Evolutionary conservation across 2,329 filamentous ascomycete genomes (phyloP), one percentile per base, ranked within the genome.

Genomic region (Penicillium glabrum): DNA sequence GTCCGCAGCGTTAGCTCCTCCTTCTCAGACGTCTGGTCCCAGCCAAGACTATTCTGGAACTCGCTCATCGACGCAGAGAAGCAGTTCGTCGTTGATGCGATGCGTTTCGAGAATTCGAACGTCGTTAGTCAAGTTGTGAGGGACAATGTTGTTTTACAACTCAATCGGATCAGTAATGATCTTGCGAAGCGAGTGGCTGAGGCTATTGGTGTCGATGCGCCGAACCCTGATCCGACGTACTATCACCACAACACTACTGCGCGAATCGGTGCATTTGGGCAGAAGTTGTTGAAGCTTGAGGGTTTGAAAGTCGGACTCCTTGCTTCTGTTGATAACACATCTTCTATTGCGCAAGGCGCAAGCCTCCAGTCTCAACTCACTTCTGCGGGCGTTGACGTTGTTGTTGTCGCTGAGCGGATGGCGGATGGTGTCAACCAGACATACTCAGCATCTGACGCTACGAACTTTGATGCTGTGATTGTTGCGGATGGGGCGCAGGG

Each of bases 1-100:
- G 72, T 82, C 2, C 84, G 88, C 47, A 77, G 77, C 14, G 77
- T 83, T 19, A 85, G 86, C n/a, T 75, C 80, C 0, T 87, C 85
- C 1, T 90, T 91, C 69, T 72, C 81, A n/a, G 87, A 91, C 67
- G 85, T 86, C 69, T 91, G 87, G 87, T 85, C 83, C 3, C 89
- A 91, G 69, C 83, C 87, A 0, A 83, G 88, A 1, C 79, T 91
- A 13, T 90, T 91, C 76, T 90, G 83, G 80, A 91, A 91, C 80
- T 90, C 87, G 0, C 77, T 91, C 49, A 77, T 81, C 1, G 78
- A 81, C 1, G 79, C 80, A 0, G 88, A 91, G 73, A 83, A 89
- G 70, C 88, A 91, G 67, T 87, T 89, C 67, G 72, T 91, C 39
- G 80, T 91, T 75, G 88, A 91, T 69, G 88, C 87, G 0, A 85